Conservation (phyloP, 1,284 basidiomycete species). For the Trichosporon faecale region DNA sequence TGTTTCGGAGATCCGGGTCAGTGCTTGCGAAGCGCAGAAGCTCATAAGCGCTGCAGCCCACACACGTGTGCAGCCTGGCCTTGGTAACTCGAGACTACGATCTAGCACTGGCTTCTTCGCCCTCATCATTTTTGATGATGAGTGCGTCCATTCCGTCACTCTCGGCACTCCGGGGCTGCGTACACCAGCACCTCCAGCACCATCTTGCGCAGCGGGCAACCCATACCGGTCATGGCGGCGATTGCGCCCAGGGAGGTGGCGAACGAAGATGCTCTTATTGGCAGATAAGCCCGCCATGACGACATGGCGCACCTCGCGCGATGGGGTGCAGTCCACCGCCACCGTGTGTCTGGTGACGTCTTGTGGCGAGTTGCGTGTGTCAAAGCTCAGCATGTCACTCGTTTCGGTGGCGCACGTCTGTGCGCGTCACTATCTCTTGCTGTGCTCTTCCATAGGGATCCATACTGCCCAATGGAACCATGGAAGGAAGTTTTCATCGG, state of each 20-base stretch:
- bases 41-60: not conserved
- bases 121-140: not conserved
- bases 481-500: too few relatives aligned
- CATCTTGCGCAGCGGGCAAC: not conserved
- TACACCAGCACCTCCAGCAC: too few relatives aligned
- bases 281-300: not conserved
- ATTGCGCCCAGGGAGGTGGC: not conserved
- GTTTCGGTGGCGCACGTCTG: not conserved
- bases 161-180: not conserved
- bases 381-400: not conserved
- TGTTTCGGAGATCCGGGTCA: not conserved
- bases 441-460: not conserved
- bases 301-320: not conserved
- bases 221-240: not conserved
- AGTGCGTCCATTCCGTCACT: not conserved
- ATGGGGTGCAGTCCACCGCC: not conserved
- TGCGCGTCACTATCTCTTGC: not conserved
- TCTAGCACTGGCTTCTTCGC: not conserved
- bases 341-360: not conserved
- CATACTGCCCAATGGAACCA: too few relatives aligned
- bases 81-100: not conserved
- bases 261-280: not conserved
- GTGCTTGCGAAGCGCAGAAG: not conserved
- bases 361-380: not conserved
- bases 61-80: not conserved